Evolutionary conservation across 2,329 filamentous ascomycete species (phyloP), one percentile per base, ranked within the genome.

Genomic region (Diplodia intermedia): DNA sequence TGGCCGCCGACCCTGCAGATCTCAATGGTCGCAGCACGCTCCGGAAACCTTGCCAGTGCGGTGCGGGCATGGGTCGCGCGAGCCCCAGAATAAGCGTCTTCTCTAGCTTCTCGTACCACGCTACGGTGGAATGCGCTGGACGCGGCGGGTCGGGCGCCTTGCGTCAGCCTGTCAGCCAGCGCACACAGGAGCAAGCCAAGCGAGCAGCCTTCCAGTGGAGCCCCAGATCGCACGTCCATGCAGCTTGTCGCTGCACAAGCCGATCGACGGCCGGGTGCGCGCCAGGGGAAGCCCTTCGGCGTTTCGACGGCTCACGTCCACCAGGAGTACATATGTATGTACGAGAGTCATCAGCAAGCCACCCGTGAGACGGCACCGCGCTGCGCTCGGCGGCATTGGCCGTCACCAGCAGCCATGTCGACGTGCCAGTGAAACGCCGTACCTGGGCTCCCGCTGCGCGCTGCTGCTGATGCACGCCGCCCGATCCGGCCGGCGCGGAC

Each of bases 81-180:
- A 63, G 60, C 60, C 43, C 57, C 43, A 47, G 43, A 20, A 20
- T n/a, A 47, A 47, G 43, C 43, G 43, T 47, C 43, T 47, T 47
- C 43, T n/a, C n/a, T 47, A 47, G 43, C 43, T n/a, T 43, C 43
- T 47, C 43, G 43, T 47, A 47, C 43, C 43, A 52, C 43, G 43
- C 50, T 63, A 38, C 60, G 33, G n/a, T 40, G 56, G 56, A 60
- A 60, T 60, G 56, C 38, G 36, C 23, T 65, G 50, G 62, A 40
- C 61, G 61, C 47, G 20, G 47, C 47, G 52, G 50, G 62, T 55
- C 52, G 63, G 43, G 40, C 65, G 43, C 38, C 50, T 66, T 57
- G 65, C 65, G 65, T 57, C 65, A 66, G 65, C 53, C 53, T 66
- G 65, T 66, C 65, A 66, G 65, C 60, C 60, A 63, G 47, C 63